A percentile compares a stretch with the other conserved stretches of the same genome.
Conservation (phyloP, 768 basidiomycete species). For the Lactarius hatsudake region DNA sequence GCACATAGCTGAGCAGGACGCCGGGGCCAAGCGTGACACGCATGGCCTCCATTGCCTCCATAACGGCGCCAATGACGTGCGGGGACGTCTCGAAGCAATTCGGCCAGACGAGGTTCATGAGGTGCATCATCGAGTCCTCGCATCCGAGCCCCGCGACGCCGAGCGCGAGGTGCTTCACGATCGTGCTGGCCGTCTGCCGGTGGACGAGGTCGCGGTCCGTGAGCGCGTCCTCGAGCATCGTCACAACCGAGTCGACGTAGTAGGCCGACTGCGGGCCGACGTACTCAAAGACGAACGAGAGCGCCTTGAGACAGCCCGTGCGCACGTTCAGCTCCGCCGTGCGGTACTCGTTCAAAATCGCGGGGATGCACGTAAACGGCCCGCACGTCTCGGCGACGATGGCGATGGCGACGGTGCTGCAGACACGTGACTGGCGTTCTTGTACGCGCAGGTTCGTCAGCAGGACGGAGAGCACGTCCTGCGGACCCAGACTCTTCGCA, state of each 20-base stretch:
- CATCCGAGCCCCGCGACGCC: slow-evolving; percentile 96
- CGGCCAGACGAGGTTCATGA: slow-evolving; percentile 99
- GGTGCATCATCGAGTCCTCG: slow-evolving; percentile 95
- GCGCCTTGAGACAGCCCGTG: slow-evolving; percentile 96
- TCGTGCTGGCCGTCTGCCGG: slow-evolving; percentile 95
- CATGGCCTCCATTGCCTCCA: slow-evolving; percentile 99
- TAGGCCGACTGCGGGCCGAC: slow-evolving; percentile 96
- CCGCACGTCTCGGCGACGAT: slow-evolving; percentile 94
- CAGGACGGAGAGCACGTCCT: slow-evolving; percentile 94
- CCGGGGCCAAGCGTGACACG: slow-evolving; percentile 94
- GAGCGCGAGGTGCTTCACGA: slow-evolving; percentile 96
- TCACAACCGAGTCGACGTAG: slow-evolving; percentile 95
- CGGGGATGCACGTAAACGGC: slow-evolving; percentile 98
- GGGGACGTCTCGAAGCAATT: slow-evolving; percentile 99
- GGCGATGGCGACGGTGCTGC: slow-evolving; percentile 96
- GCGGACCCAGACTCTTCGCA: slow-evolving; percentile 98
- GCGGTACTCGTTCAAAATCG: slow-evolving; percentile 97
- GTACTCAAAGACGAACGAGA: slow-evolving; percentile 99
- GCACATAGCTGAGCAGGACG: slow-evolving; percentile 83
- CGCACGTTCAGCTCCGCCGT: slow-evolving; percentile 98
- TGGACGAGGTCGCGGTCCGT: slow-evolving; percentile 98
- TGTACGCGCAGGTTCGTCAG: slow-evolving; percentile 96
- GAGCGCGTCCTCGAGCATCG: slow-evolving; percentile 96
- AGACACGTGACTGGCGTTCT: slow-evolving; percentile 98
- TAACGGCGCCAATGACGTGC: slow-evolving; percentile 96